Conservation (phyloP, 2,329 filamentous ascomycete species). For the Venturia pyrina region DNA sequence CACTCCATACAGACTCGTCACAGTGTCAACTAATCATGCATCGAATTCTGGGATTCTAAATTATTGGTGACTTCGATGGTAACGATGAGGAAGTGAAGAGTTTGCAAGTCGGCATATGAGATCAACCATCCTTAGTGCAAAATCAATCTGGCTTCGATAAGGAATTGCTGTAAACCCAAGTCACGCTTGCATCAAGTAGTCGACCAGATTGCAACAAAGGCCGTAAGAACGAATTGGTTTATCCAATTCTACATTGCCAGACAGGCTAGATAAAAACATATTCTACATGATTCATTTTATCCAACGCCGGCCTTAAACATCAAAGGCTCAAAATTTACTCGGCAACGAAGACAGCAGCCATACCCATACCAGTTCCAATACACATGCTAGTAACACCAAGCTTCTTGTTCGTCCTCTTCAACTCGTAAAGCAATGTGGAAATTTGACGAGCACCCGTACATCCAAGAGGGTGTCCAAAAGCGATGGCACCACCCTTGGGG, state of each 20-base stretch:
- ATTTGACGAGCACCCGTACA: slow-evolving; percentile 93
- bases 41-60: background rate
- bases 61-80: background rate
- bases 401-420: slow-evolving; percentile 73
- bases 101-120: no score
- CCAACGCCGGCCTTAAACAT: background rate
- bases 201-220: no score
- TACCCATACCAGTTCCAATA: slow-evolving; percentile 92
- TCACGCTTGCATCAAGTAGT: no score
- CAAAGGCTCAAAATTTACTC: slow-evolving; percentile 48
- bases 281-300: background rate
- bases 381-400: slow-evolving; percentile 95
- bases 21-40: background rate
- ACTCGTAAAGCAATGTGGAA: slow-evolving; percentile 80
- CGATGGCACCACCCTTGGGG: slow-evolving; percentile 93
- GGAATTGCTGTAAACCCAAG: no score
- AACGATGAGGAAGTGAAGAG: no score
- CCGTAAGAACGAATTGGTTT: background rate
- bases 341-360: slow-evolving; percentile 93
- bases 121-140: no score
- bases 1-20: background rate
- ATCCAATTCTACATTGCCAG: background rate
- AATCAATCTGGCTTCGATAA: no score
- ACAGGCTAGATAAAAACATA: background rate
- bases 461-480: slow-evolving; percentile 89